Evolutionary conservation across 371 early-diverging fungal genomes (phyloP), one percentile per base, ranked within the genome.

Genomic region (Mortierella sp.): DNA sequence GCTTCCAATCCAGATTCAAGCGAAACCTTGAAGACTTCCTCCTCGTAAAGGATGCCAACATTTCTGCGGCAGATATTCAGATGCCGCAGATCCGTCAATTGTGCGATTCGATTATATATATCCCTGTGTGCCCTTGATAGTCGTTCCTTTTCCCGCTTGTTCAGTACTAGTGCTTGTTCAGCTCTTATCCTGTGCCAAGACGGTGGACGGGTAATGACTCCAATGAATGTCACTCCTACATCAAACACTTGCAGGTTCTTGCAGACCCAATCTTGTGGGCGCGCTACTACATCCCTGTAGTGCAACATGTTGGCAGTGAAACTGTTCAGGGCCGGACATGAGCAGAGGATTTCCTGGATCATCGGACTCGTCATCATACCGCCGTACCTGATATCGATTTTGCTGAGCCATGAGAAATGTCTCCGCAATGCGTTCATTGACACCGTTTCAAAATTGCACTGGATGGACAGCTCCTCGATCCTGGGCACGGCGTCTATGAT

Each of bases 321-420:
- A 19, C 52, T 51, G n/a, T 41, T 32, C 6, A 70, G 53, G 17
- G 62, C 63, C 19, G 70, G 59, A 30, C 70, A 70, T 7, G 70
- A 63, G 27, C 19, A 21, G 49, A 70, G 11, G 34, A 70, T 70
- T 41, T 70, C 63, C 19, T 69, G 70, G 26, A 70, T 39, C 57
- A 63, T 53, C 4, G 44, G 24, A 21, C 63, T 52, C 1, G 28
- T 53, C n/a, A 55, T 57, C 32, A 32, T 39, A 34, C 60, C 63
- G 6, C 62, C 41, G 30, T n/a, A n/a, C n/a, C n/a, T n/a, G n/a
- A 34, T 1, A 14, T 63, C 60, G 41, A 70, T 58, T 17, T 70
- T 64, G 26, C 27, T 34, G 28, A 70, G 53, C 32, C 64, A 63
- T 46, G 71, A 46, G 30, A 63, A 63, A 23, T 70, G 71, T 34